Conservation (phyloP, 164 flowering plant genomes). For the Chloranthus sessilifolius region DNA sequence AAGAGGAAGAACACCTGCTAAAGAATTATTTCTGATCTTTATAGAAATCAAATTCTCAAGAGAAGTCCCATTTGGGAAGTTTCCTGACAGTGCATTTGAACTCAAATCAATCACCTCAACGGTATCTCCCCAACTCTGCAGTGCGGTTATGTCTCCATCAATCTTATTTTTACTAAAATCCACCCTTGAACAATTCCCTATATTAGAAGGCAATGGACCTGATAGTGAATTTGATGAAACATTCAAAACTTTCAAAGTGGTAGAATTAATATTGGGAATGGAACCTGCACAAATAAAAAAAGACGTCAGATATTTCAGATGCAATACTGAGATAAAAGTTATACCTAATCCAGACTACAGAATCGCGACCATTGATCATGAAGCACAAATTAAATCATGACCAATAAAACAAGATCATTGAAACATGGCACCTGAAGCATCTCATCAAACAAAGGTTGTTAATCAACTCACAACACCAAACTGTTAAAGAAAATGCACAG, state of each 20-base stretch:
- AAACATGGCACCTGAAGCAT: no score
- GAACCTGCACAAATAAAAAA: constrained; percentile 47
- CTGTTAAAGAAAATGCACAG: no score
- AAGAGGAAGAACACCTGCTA: constrained; percentile 58
- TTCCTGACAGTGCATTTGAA: constrained; percentile 74
- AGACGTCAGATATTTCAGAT: background rate
- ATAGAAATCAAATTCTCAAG: constrained; percentile 43
- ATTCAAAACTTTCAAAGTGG: constrained; percentile 59
- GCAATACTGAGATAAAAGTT: no score
- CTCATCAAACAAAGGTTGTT: no score
- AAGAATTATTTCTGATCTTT: constrained; percentile 56
- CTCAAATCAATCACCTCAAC: constrained; percentile 76
- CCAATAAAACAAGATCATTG: no score
- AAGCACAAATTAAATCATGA: no score
- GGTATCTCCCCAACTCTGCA: constrained; percentile 54
- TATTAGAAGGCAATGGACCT: constrained; percentile 56
- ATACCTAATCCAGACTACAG: no score
- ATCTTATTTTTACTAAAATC: constrained; percentile 77
- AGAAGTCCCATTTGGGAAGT: constrained; percentile 51
- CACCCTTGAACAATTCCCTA: constrained; percentile 41
- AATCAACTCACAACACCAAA: no score
- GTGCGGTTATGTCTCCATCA: constrained; percentile 51
- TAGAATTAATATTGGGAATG: constrained; percentile 46
- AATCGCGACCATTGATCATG: no score
- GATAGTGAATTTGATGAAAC: constrained; percentile 70